Conservation (phyloP, 2,329 filamentous ascomycete species). For the Colletotrichum melonis region DNA sequence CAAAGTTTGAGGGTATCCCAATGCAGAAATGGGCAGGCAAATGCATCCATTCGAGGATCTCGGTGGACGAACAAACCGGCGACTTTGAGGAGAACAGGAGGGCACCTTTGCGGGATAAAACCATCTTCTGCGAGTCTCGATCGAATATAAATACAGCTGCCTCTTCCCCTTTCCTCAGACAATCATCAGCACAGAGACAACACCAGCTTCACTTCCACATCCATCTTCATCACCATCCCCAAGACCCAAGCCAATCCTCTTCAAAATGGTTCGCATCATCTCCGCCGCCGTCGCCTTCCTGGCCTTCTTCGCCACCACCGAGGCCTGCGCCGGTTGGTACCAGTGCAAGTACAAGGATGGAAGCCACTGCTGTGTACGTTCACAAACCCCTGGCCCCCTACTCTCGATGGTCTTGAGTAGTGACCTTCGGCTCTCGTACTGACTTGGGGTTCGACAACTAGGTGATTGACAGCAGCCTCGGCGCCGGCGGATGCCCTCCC, state of each 20-base stretch:
- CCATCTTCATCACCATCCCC: background rate
- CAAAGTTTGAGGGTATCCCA: background rate
- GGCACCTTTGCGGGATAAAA: too few species aligned
- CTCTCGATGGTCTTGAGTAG: too few species aligned
- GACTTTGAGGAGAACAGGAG: background rate
- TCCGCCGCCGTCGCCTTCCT: background rate
- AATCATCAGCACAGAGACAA: background rate
- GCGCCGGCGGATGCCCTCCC: background rate
- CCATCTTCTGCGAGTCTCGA: background rate
- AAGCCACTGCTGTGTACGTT: background rate
- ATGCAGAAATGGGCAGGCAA: background rate
- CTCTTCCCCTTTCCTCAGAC: background rate
- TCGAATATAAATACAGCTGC: background rate
- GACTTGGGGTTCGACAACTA: background rate
- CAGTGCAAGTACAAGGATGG: background rate
- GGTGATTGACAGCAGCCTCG: background rate
- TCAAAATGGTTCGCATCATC: background rate
- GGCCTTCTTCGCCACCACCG: background rate
- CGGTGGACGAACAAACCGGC: background rate
- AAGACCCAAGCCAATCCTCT: background rate
- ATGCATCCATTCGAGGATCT: background rate
- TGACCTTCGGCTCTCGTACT: too few species aligned
- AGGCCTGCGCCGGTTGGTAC: background rate
- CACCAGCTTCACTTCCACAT: background rate
- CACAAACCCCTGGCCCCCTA: background rate